Evolutionary conservation across 2,329 filamentous ascomycete genomes (phyloP).

Genomic region (Colletotrichum viniferum): DNA sequence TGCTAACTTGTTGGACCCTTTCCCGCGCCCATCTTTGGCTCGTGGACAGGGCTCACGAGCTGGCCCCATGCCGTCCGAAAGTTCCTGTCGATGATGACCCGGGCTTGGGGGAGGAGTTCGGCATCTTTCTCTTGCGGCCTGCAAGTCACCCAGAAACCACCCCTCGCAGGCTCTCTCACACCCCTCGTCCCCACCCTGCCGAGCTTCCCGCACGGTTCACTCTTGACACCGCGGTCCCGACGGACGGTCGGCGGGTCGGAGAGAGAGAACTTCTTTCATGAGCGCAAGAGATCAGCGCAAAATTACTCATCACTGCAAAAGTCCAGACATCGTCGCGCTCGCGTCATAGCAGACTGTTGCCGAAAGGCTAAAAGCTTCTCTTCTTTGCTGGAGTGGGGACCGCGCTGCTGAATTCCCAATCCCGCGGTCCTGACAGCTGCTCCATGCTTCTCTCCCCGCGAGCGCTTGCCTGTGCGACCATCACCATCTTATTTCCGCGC

Average conservation of each 20-base stretch:
- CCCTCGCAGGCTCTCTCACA: background rate
- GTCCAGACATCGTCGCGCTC: background rate
- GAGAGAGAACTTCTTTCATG: background rate
- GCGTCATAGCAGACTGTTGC: background rate
- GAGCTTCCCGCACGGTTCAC: conserved; percentile 11
- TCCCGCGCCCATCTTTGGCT: background rate
- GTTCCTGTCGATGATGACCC: background rate
- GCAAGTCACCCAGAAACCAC: background rate
- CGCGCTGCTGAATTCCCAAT: background rate
- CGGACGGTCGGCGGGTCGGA: background rate
- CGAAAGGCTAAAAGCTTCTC: background rate
- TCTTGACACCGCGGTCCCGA: conserved; percentile 1
- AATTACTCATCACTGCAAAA: background rate
- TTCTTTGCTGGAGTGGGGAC: background rate
- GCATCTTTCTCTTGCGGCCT: background rate
- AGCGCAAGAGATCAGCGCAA: background rate
- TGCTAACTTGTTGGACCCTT: background rate
- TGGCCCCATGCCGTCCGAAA: conserved; percentile 15
- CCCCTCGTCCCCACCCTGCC: background rate
- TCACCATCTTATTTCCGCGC: background rate
- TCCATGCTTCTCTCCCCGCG: background rate
- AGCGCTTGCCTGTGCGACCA: background rate
- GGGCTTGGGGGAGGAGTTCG: conserved; percentile 8
- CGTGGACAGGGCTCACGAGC: background rate
- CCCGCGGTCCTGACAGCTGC: background rate